Conservation (phyloP, 768 basidiomycete species). For the Boletus subparvulus region DNA sequence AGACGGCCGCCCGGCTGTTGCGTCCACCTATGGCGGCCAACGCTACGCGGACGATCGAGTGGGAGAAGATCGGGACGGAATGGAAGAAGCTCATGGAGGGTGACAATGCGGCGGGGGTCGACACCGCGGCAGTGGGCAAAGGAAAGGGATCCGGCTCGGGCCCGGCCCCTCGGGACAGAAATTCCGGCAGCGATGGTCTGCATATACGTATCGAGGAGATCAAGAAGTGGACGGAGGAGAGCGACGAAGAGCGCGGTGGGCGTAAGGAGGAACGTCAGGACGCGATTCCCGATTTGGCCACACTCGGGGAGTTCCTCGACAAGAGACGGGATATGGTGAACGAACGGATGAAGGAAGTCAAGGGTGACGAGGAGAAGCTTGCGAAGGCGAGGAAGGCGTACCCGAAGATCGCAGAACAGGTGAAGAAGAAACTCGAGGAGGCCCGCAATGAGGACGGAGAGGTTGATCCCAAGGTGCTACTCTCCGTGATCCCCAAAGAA, state of each 20-base stretch:
- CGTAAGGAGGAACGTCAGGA: background rate
- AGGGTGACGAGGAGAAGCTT: constrained; percentile 19
- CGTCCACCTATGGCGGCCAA: constrained; percentile 5
- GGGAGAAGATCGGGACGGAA: constrained; percentile 20
- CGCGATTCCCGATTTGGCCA: constrained; percentile 3
- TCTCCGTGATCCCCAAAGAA: constrained; percentile 12
- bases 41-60: constrained; percentile 14
- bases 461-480: constrained; percentile 4
- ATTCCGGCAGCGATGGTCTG: background rate
- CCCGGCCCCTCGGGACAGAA: background rate
- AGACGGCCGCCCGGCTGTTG: constrained; percentile 17
- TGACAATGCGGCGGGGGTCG: background rate
- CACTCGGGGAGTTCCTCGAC: constrained; percentile 19
- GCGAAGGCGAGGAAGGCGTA: constrained; percentile 16
- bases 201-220: constrained; percentile 5
- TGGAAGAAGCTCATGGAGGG: constrained; percentile 20
- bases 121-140: background rate
- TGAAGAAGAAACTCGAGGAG: constrained; percentile 11
- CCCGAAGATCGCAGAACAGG: constrained; percentile 10
- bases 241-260: background rate
- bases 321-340: constrained; percentile 18
- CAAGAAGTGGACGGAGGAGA: background rate
- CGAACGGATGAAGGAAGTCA: constrained; percentile 14
- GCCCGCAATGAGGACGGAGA: constrained; percentile 2
- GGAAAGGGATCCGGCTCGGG: background rate